Conservation (phyloP, 768 basidiomycete species). For the Suillus subalutaceus region DNA sequence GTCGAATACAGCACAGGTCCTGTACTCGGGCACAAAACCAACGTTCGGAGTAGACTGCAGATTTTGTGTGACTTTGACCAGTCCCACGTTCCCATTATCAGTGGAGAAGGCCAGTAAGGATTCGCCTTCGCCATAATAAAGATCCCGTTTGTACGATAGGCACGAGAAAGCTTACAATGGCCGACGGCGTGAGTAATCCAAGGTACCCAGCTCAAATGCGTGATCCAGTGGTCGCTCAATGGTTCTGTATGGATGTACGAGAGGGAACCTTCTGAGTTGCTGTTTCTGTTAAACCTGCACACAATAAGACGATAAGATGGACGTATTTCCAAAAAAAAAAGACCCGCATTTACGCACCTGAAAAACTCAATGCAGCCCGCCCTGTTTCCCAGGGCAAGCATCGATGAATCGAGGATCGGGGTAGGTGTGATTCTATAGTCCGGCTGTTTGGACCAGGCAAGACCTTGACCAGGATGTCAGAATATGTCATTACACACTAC, state of each 20-base stretch:
- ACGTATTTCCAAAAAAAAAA: neutral
- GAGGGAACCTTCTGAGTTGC: constrained; percentile 24
- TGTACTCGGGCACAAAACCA: constrained; percentile 36
- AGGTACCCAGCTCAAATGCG: constrained; percentile 58
- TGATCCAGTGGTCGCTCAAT: constrained; percentile 65
- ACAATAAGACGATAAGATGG: constrained; percentile 12
- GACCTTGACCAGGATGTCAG: constrained; percentile 46
- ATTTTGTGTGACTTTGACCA: constrained; percentile 55
- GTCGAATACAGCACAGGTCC: constrained; percentile 38
- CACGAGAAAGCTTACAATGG: constrained; percentile 42
- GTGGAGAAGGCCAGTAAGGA: constrained; percentile 60
- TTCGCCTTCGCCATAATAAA: constrained; percentile 45
- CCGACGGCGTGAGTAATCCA: constrained; percentile 47
- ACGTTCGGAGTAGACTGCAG: constrained; percentile 30
- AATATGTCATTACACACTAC: neutral
- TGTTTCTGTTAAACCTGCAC: constrained; percentile 25
- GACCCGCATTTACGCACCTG: constrained; percentile 41
- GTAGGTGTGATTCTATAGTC: constrained; percentile 55
- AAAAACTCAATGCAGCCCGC: constrained; percentile 65
- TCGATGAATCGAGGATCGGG: constrained; percentile 56
- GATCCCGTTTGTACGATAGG: constrained; percentile 9
- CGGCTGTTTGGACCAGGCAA: constrained; percentile 69
- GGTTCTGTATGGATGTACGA: constrained; percentile 42
- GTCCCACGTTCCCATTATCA: constrained; percentile 59
- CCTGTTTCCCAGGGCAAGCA: constrained; percentile 70